Evolutionary conservation across 2,329 filamentous ascomycete species (phyloP).

Genomic region (Fusarium burgessii): DNA sequence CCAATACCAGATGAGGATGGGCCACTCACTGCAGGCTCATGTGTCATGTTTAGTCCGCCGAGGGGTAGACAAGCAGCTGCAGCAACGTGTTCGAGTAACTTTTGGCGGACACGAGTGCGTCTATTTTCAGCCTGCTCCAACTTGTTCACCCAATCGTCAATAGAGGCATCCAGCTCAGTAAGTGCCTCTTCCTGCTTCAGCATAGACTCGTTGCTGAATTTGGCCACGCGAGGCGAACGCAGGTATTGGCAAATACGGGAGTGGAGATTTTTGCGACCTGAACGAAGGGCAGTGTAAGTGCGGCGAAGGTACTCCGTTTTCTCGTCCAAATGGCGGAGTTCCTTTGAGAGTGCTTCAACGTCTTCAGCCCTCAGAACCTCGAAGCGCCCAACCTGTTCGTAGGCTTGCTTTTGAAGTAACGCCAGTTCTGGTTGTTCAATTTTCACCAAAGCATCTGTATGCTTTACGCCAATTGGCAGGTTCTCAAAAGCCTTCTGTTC

Average conservation of each 20-base stretch:
- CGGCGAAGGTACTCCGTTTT: conserved; percentile 82
- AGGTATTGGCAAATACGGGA: conserved; percentile 82
- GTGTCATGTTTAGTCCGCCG: conserved; percentile 46
- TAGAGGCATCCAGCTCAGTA: conserved; percentile 79
- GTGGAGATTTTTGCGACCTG: conserved; percentile 82
- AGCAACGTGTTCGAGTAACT: conserved; percentile 84
- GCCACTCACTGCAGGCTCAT: conserved; percentile 57
- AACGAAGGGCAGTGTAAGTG: conserved; percentile 79
- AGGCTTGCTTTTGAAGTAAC: conserved; percentile 69
- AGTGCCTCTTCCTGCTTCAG: conserved; percentile 85
- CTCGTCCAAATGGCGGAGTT: conserved; percentile 81
- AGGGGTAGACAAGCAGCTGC: conserved; percentile 70
- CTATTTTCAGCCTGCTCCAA: conserved; percentile 85
- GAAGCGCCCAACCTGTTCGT: conserved; percentile 72
- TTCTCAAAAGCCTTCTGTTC: conserved; percentile 70
- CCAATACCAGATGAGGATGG: conserved; percentile 51
- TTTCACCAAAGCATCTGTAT: conserved; percentile 62
- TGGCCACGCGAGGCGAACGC: conserved; percentile 75
- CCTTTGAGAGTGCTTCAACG: conserved; percentile 75
- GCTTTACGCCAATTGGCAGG: conserved; percentile 69
- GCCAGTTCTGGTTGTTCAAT: conserved; percentile 63
- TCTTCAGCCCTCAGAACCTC: conserved; percentile 73
- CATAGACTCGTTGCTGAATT: conserved; percentile 79
- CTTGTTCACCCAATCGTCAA: conserved; percentile 84
- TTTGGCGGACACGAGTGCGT: conserved; percentile 79